Evolutionary conservation across 352 stramenopile species (phyloP), one percentile per base, ranked within the genome.

Genomic region (Phytophthora megakarya): DNA sequence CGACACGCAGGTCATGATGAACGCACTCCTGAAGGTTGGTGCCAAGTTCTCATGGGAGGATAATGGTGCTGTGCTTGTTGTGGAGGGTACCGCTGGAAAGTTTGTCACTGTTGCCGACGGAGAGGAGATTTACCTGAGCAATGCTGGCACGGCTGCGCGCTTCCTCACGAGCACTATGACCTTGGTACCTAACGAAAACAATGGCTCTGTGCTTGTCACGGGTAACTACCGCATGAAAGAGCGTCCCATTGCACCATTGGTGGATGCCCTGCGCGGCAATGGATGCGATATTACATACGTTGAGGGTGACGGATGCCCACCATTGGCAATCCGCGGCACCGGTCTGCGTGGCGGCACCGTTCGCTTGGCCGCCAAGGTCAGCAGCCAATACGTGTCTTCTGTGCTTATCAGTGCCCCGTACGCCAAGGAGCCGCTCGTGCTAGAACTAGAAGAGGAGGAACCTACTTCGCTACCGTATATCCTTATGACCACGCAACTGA

Each of bases 1-100:
- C 62, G 97, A 99, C 71, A 99, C 98, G 47, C 88, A 95, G 35
- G 97, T 99, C 61, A 99, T 99, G 97, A 93, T 99, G 61, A 94
- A 96, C 32, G 97, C 97, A 21, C 78, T 99, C 7, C 82, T 97
- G 57, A 92, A 92, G 33, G 71, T 99, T 45, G 84, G 96, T 21
- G 95, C 86, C 21, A 82, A 81, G 58, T 92, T 96, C 42, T 62
- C 76, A 13, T 94, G 86, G 86, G 86, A 92, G 61, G 75, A 89
- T 49, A 86, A 88, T 18, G 85, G 85, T 21, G 73, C 72, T 11
- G 83, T 94, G 25, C 61, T 94, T 1, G 80, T 94, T 5, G 86
- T 94, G 7, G 67, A 92, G 64, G 86, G 86, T 42, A 94, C 86
- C 0, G 81, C 78, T n/a, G 86, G 83, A 43, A 72, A 78, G 43